Base-by-base conservation (phyloP, 2,329 filamentous ascomycete genomes). In the Hansfordia pulvinata region DNA sequence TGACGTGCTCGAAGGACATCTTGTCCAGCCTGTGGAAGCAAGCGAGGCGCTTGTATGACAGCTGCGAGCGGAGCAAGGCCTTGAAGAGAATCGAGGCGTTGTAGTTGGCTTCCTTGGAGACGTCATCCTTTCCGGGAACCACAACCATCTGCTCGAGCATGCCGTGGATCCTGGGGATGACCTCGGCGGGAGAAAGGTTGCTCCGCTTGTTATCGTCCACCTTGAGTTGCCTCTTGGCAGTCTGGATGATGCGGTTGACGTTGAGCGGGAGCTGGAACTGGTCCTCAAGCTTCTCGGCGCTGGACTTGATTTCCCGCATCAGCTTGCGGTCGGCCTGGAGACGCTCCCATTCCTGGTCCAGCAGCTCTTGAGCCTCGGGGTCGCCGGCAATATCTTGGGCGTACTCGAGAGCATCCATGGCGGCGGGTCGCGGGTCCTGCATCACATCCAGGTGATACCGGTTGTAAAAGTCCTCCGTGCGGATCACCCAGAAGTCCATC, bases 1-100 rank as follows among this genome's bases (percentile, higher is more conserved):
- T 54, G 24, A 98, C 74, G 47, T 94, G 86, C 35, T 90, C 79
- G 45, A 98, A 88, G 2, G 90, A 88, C 35, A 93, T 68, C 53
- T 84, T 90, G 58, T 83, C 93, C 39, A 98, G 58, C 9, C 77
- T 78, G 46, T 93, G 77, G 39, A 85, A 70, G 29, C 83, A 76
- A 23, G 93, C 86, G 33, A 99, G 64, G 33, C 85, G 79, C 58
- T 93, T 93, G 70, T 85, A 98, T 0, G 90, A 82, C 30, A 98
- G 64, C 27, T 83, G 76, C 18, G 86, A 93, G 25, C 90, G 80
- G 30, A 96, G 56, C 44, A 93, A 77, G 9, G 83, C 82, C 60
- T 94, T 96, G 69, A 94, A 85, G 8, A 98, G 64, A 31, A 92
- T 67, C 0, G 86, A 94, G 4, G 92, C 82, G 42, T 82, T 94